Percentiles rank a stretch among this genome's conserved stretches.
Conservation (phyloP, 768 basidiomycete genomes). For the Boletus rubroflammeus region DNA sequence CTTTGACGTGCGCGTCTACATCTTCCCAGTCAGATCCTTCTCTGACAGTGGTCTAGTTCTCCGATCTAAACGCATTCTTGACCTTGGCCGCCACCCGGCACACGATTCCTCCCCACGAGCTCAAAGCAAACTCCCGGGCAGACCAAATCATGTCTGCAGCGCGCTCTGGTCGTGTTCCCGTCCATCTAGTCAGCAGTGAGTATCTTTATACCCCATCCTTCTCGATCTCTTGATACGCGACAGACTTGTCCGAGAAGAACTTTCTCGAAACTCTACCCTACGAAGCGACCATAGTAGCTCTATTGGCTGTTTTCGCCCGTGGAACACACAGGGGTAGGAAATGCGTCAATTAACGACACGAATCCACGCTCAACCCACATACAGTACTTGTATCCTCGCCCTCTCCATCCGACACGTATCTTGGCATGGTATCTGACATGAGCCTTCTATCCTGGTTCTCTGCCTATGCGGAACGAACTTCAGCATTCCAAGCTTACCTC, state of each 20-base stretch:
- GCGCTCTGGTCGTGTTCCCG: slow-evolving; percentile 67
- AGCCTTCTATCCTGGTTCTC: slow-evolving; percentile 69
- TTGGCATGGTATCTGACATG: slow-evolving; percentile 76
- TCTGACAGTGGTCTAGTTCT: slow-evolving; percentile 48
- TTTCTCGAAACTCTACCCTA: slow-evolving; percentile 61
- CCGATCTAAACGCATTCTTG: slow-evolving; percentile 86
- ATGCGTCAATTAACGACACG: not conserved
- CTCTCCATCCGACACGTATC: slow-evolving; percentile 42
- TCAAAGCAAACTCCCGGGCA: slow-evolving; percentile 55
- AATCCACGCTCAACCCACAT: not conserved
- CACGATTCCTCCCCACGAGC: slow-evolving; percentile 57
- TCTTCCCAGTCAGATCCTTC: not conserved
- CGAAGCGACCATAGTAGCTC: slow-evolving; percentile 57
- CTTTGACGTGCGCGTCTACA: slow-evolving; percentile 60
- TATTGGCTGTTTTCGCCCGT: slow-evolving; percentile 63
- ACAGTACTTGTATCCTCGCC: slow-evolving; percentile 56
- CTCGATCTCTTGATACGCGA: not conserved
- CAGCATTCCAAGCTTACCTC: slow-evolving; percentile 36
- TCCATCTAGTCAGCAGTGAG: slow-evolving; percentile 76
- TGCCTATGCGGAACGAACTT: slow-evolving; percentile 44
- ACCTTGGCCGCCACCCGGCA: slow-evolving; percentile 79
- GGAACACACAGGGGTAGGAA: slow-evolving; percentile 68
- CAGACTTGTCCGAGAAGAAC: slow-evolving; percentile 86
- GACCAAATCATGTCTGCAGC: slow-evolving; percentile 73
- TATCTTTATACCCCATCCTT: slow-evolving; percentile 5